These are phyloP conservation scores for Lagenidium sp. DNA, from an alignment of 352 stramenopile genomes.

Conservation along the genomic window DNA sequence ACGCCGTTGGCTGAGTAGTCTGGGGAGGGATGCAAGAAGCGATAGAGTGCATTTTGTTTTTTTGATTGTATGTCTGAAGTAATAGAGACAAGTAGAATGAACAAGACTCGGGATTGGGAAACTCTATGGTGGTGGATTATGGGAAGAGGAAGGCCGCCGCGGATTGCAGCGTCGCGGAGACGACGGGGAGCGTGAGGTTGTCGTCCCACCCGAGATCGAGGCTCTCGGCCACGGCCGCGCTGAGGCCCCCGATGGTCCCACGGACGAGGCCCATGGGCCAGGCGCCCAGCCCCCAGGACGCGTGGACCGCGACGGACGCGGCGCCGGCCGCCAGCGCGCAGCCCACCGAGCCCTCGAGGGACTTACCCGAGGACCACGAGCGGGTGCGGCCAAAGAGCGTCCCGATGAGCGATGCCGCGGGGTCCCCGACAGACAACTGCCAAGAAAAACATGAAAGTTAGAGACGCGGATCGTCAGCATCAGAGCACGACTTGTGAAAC, in stretches of 20 bases:
- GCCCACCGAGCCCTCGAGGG: constrained; percentile 33
- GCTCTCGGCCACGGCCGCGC: constrained; percentile 27
- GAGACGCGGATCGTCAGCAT: too few relatives aligned
- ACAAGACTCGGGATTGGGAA: too few relatives aligned
- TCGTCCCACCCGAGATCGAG: constrained; percentile 45
- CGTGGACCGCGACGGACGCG: constrained; percentile 7
- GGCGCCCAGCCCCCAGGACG: constrained; percentile 4
- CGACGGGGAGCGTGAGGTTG: constrained; percentile 42
- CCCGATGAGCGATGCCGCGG: constrained; percentile 34
- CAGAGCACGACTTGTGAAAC: not conserved
- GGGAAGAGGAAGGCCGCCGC: too few relatives aligned
- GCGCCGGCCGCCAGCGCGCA: constrained; percentile 19
- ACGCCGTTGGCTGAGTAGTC: too few relatives aligned
- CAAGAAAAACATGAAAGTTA: too few relatives aligned
- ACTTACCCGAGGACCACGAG: constrained; percentile 21
- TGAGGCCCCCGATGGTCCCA: constrained; percentile 13
- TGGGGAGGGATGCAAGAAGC: too few relatives aligned
- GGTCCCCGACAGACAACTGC: constrained; percentile 45
- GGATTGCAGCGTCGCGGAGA: too few relatives aligned
- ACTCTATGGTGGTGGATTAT: too few relatives aligned
- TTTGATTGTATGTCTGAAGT: not conserved
- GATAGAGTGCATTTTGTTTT: constrained; percentile 1
- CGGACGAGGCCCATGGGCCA: not conserved
- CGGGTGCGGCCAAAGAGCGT: constrained; percentile 21
- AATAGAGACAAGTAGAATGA: too few relatives aligned